Conservation (phyloP, 2,329 filamentous ascomycete species). For the Ophiobolus disseminans region DNA sequence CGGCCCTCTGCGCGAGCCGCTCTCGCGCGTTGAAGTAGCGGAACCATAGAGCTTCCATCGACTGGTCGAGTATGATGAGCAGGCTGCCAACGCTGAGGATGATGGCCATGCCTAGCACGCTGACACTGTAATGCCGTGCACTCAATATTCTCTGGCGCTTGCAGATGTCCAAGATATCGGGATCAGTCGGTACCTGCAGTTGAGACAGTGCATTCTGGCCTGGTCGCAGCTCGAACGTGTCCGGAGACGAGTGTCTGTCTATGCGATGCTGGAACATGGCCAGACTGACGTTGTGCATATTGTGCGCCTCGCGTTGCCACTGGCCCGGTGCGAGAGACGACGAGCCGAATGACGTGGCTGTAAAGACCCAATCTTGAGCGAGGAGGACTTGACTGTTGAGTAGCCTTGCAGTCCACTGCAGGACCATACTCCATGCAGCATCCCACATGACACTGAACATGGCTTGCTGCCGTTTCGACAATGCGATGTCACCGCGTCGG, state of each 20-base stretch:
- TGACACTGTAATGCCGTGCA: conserved; percentile 21
- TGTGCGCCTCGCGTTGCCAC: conserved; percentile 25
- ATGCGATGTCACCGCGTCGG: conserved; percentile 10
- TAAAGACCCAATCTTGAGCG: conserved; percentile 26
- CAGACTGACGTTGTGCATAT: conserved; percentile 32
- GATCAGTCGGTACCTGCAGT: conserved; percentile 16
- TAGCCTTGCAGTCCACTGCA: conserved; percentile 25
- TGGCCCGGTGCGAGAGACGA: conserved; percentile 16
- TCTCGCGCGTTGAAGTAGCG: conserved; percentile 22
- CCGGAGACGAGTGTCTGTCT: conserved; percentile 21
- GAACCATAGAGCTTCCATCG: conserved; percentile 14
- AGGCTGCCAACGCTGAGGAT: conserved; percentile 26
- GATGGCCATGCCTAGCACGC: conserved; percentile 29
- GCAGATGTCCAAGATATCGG: conserved; percentile 18
- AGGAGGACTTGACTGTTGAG: conserved; percentile 19
- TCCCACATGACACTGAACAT: conserved; percentile 23
- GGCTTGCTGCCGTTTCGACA: conserved; percentile 18
- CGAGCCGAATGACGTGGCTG: conserved; percentile 9
- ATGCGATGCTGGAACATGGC: conserved; percentile 28
- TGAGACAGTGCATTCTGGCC: conserved; percentile 11
- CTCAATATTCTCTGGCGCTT: conserved; percentile 24
- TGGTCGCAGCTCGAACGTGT: conserved; percentile 19
- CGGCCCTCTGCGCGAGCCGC: conserved; percentile 17
- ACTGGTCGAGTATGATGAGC: conserved; percentile 24
- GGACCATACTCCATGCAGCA: conserved; percentile 22